phyloP scores from a whole-genome alignment of 148 eudicot genomes.

The Chenopodium berlandieri region DNA sequence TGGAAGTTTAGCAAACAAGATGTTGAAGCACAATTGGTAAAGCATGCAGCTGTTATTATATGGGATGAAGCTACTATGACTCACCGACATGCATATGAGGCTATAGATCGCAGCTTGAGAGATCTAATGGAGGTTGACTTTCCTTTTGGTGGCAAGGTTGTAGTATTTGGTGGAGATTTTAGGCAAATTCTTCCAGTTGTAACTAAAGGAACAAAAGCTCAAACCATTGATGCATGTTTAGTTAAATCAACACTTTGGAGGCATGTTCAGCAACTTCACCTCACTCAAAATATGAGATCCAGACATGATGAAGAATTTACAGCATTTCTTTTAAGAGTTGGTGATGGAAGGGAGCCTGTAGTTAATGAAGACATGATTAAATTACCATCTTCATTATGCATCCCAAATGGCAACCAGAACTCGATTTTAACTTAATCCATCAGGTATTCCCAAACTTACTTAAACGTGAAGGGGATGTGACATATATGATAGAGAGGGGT shows the following conservation, averaged over 20 bases:
- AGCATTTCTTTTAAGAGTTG: not conserved
- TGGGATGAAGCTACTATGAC: conserved; percentile 12
- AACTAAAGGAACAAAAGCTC: too few species aligned
- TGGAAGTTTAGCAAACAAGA: not conserved
- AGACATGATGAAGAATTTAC: not conserved
- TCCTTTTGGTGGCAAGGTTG: not conserved
- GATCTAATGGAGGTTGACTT: not conserved
- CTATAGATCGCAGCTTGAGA: not conserved
- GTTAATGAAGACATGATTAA: conserved; percentile 2
- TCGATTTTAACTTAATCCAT: not conserved
- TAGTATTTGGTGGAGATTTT: not conserved
- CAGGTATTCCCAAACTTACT: too few species aligned
- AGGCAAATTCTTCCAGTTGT: too few species aligned
- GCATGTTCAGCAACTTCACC: not conserved
- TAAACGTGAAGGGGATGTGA: not conserved
- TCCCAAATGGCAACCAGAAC: not conserved
- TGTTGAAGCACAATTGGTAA: not conserved
- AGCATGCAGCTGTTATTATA: not conserved
- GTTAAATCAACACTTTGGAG: not conserved
- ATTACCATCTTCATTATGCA: not conserved
- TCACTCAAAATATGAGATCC: not conserved
- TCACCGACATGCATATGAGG: not conserved
- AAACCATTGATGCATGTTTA: not conserved
- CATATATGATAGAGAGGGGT: not conserved
- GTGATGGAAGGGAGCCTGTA: not conserved